Percentiles rank a stretch among this genome's conserved stretches.
phyloP scores from a whole-genome alignment of 139 green algal genomes.

The Chlamydomonas schloesseri region DNA sequence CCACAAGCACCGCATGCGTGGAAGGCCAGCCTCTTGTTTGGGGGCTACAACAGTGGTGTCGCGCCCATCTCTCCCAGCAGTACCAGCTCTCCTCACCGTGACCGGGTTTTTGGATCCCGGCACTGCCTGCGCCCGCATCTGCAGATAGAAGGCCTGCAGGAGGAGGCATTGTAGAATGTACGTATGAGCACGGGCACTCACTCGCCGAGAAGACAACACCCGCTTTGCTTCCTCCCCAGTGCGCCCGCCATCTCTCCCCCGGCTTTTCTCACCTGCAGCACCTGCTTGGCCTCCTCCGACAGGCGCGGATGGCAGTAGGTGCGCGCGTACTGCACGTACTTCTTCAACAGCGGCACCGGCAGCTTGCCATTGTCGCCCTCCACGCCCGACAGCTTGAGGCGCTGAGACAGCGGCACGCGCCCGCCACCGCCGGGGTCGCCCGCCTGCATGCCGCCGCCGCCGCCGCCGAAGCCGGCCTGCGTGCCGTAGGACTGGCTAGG shows the following conservation, averaged over 20 bases:
- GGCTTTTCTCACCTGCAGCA: slow-evolving; percentile 64
- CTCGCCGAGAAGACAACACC: too few relatives aligned
- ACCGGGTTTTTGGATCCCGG: slow-evolving; percentile 51
- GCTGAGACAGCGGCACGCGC: slow-evolving; percentile 25
- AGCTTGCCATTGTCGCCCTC: slow-evolving; percentile 52
- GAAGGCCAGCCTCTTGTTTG: too few relatives aligned
- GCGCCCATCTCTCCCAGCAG: neutral
- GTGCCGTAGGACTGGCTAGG: neutral
- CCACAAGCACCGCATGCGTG: too few relatives aligned
- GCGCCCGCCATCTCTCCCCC: too few relatives aligned
- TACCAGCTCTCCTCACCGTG: slow-evolving; percentile 50
- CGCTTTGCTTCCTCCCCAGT: too few relatives aligned
- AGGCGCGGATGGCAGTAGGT: slow-evolving; percentile 82
- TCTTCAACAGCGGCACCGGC: slow-evolving; percentile 83
- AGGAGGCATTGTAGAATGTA: neutral
- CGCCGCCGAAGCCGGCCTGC: neutral
- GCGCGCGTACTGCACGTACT: slow-evolving; percentile 95
- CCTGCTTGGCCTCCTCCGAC: slow-evolving; percentile 73
- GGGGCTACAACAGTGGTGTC: too few relatives aligned
- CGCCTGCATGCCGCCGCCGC: neutral
- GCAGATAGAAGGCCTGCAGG: slow-evolving; percentile 77
- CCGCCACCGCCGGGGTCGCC: too few relatives aligned
- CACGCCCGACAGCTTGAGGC: slow-evolving; percentile 28
- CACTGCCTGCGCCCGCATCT: slow-evolving; percentile 69
- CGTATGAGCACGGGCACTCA: too few relatives aligned